Percentiles rank a stretch among this genome's conserved stretches.
Evolutionary conservation across 2,329 filamentous ascomycete species (phyloP).

Genomic region (Clathrospora elynae): DNA sequence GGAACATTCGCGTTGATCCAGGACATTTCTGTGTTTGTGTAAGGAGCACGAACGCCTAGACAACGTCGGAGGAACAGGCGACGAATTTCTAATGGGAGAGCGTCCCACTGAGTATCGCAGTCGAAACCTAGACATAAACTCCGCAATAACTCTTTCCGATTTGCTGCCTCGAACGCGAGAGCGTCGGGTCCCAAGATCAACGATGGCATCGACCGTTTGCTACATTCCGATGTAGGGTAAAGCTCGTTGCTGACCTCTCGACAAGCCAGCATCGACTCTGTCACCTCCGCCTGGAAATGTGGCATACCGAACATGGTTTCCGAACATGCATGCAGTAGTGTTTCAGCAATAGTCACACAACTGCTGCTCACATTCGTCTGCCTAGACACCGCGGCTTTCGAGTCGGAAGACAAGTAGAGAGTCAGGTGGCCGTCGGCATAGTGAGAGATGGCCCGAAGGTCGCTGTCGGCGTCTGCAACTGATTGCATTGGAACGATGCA

Average conservation of each 20-base stretch:
- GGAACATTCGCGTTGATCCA: slow-evolving; percentile 54
- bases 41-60: slow-evolving; percentile 49
- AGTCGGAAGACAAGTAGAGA: slow-evolving; percentile 42
- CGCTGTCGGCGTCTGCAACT: slow-evolving; percentile 36
- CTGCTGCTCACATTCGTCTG: slow-evolving; percentile 45
- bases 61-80: slow-evolving; percentile 55
- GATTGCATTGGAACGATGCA: slow-evolving; percentile 45
- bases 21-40: slow-evolving; percentile 50
- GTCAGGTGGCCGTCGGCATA: slow-evolving; percentile 37
- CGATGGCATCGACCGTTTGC: slow-evolving; percentile 42
- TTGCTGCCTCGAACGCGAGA: slow-evolving; percentile 27
- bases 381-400: slow-evolving; percentile 24
- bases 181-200: slow-evolving; percentile 24
- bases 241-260: slow-evolving; percentile 21
- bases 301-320: slow-evolving; percentile 43
- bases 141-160: slow-evolving; percentile 54
- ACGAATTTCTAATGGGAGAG: slow-evolving; percentile 54
- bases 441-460: slow-evolving; percentile 47
- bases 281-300: slow-evolving; percentile 40
- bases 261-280: slow-evolving; percentile 42
- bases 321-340: slow-evolving; percentile 41
- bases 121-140: slow-evolving; percentile 57
- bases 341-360: slow-evolving; percentile 42
- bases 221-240: slow-evolving; percentile 40
- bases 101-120: slow-evolving; percentile 59